Conservation (phyloP, 768 basidiomycete species). For the Paxillus ammoniavirescens region DNA sequence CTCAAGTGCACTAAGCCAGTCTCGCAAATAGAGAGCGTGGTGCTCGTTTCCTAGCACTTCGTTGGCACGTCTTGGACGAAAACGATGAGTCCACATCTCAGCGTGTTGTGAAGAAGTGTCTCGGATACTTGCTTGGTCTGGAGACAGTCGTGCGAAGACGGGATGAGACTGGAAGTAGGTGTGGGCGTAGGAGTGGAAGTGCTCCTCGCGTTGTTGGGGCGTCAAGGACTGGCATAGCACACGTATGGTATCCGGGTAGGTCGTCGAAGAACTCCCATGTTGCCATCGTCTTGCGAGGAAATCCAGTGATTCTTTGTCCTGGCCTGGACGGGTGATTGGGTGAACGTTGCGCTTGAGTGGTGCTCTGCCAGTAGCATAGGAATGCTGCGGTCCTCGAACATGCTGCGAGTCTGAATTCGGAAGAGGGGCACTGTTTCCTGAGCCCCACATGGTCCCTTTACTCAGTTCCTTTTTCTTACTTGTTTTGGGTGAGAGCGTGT, state of each 20-base stretch:
- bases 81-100: conserved; percentile 71
- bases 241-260: background rate
- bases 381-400: conserved; percentile 55
- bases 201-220: conserved; percentile 14
- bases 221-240: conserved; percentile 7
- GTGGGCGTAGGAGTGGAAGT: conserved; percentile 8
- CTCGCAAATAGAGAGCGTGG: conserved; percentile 66
- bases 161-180: conserved; percentile 42
- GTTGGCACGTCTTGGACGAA: conserved; percentile 68
- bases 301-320: conserved; percentile 7
- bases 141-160: conserved; percentile 44
- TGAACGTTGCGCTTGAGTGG: conserved; percentile 9
- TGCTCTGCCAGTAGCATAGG: conserved; percentile 21
- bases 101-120: conserved; percentile 19
- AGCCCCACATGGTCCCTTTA: conserved; percentile 3
- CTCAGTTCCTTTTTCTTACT: conserved; percentile 3
- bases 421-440: conserved; percentile 36
- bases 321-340: background rate
- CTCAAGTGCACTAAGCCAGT: conserved; percentile 76
- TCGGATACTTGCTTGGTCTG: conserved; percentile 8
- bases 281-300: conserved; percentile 18
- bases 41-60: conserved; percentile 79
- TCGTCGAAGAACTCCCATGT: background rate
- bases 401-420: conserved; percentile 56
- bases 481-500: background rate